Conservation (phyloP, 495 filamentous ascomycete genomes). For the Podospora tetraspora region DNA sequence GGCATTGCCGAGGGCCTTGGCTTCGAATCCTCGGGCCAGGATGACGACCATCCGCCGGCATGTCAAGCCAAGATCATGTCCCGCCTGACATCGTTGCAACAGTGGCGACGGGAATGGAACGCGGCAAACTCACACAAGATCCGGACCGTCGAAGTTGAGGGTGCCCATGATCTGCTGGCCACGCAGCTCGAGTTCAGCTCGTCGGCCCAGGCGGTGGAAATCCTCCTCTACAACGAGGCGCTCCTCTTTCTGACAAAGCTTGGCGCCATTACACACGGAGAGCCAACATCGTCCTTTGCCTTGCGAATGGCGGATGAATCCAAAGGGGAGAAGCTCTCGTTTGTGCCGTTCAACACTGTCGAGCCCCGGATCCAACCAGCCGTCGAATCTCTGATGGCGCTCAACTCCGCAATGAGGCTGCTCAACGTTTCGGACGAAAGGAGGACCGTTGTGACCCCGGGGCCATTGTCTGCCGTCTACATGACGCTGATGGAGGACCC, state of each 20-base stretch:
- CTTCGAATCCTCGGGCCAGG: not conserved
- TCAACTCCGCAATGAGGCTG: not conserved
- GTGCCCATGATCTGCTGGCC: too few species aligned
- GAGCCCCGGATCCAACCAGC: not conserved
- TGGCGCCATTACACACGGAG: not conserved
- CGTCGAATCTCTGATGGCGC: not conserved
- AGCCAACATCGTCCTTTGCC: not conserved
- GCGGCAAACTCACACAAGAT: not conserved
- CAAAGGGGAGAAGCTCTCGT: not conserved
- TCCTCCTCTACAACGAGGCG: not conserved
- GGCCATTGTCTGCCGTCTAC: not conserved
- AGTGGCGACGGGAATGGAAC: conserved; percentile 1
- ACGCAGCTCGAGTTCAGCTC: not conserved
- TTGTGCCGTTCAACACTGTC: not conserved
- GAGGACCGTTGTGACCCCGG: not conserved
- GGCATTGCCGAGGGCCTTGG: conserved; percentile 6
- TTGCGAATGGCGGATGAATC: not conserved
- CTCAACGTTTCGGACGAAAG: not conserved
- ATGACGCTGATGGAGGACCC: not conserved
- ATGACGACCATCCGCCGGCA: not conserved
- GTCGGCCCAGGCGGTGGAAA: not conserved
- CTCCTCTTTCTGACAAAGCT: not conserved
- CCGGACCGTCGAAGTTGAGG: not conserved
- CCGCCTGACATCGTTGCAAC: not conserved
- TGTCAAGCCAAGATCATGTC: not conserved